Evolutionary conservation across 352 stramenopile genomes (phyloP).

Genomic region (Phytophthora kernoviae): DNA sequence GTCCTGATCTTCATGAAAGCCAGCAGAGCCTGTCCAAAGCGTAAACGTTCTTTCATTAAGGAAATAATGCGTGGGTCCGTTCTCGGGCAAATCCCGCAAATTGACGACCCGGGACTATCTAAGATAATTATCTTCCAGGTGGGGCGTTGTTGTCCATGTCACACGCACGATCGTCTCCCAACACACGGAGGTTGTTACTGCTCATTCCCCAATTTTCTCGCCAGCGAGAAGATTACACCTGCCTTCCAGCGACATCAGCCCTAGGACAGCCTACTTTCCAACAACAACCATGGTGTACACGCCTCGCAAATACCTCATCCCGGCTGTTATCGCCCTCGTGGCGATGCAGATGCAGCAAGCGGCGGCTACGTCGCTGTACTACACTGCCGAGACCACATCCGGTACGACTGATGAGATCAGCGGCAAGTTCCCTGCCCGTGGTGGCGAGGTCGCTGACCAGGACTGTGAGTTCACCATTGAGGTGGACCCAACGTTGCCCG

Average conservation of each 20-base stretch:
- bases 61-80: not conserved
- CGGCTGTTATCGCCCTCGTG: conserved; percentile 17
- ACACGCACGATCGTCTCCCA: not conserved
- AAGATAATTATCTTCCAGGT: conserved; percentile 2
- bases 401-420: conserved; percentile 17
- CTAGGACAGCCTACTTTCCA: not conserved
- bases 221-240: conserved; percentile 27
- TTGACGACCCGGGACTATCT: not conserved
- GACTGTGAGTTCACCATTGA: conserved; percentile 21
- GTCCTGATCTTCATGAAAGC: no score
- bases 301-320: conserved; percentile 23
- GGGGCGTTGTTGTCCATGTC: not conserved
- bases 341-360: conserved; percentile 22
- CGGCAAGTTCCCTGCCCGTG: conserved; percentile 17
- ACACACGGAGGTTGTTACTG: not conserved
- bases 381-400: conserved; percentile 13
- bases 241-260: conserved; percentile 1
- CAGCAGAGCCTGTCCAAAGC: no score
- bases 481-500: conserved; percentile 22
- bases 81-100: not conserved
- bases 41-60: not conserved
- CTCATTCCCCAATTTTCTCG: conserved; percentile 36
- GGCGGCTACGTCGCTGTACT: conserved; percentile 24
- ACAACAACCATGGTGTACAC: conserved; percentile 29
- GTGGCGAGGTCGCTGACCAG: conserved; percentile 20